These are phyloP conservation scores for Purpureocillium lavendulum DNA, from an alignment of 2,329 filamentous ascomycete genomes.

Conservation along the genomic window DNA sequence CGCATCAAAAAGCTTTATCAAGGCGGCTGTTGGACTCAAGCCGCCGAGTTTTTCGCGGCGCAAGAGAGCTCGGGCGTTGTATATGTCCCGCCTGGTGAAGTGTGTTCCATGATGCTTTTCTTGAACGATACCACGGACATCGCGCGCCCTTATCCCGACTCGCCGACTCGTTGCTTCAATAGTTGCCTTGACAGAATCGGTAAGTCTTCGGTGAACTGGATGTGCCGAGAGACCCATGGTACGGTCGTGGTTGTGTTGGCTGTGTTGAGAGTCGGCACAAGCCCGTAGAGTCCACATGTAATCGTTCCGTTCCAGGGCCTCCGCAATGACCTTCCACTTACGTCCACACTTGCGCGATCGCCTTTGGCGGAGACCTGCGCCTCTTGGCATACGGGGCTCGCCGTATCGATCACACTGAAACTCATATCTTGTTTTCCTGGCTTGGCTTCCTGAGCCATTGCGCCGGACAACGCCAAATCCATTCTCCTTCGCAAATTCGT, in stretches of 20 bases:
- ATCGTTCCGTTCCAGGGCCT: conserved; percentile 2
- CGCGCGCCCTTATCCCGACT: no score
- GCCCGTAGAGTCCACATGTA: conserved; percentile 1
- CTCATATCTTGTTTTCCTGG: conserved; percentile 3
- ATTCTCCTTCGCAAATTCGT: conserved; percentile 4
- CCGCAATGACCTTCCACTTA: conserved; percentile 7
- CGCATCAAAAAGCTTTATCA: no score
- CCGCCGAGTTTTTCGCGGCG: no score
- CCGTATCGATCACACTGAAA: conserved; percentile 8
- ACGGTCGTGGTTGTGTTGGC: not conserved
- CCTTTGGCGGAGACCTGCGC: conserved; percentile 3
- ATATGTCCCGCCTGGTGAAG: no score
- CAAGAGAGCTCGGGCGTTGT: no score
- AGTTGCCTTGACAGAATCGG: conserved; percentile 4
- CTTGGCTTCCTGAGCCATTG: not conserved
- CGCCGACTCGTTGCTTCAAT: conserved; percentile 6
- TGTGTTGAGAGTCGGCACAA: not conserved
- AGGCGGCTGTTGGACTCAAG: no score
- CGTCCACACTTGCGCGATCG: conserved; percentile 7
- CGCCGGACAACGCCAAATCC: conserved; percentile 3
- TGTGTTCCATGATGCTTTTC: no score
- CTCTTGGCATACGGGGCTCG: not conserved
- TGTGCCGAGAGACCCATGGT: conserved; percentile 3
- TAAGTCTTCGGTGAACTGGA: conserved; percentile 5
- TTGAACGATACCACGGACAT: no score